Evolutionary conservation across 108 stramenopile species (phyloP).

Genomic region (Fragilaria radians): DNA sequence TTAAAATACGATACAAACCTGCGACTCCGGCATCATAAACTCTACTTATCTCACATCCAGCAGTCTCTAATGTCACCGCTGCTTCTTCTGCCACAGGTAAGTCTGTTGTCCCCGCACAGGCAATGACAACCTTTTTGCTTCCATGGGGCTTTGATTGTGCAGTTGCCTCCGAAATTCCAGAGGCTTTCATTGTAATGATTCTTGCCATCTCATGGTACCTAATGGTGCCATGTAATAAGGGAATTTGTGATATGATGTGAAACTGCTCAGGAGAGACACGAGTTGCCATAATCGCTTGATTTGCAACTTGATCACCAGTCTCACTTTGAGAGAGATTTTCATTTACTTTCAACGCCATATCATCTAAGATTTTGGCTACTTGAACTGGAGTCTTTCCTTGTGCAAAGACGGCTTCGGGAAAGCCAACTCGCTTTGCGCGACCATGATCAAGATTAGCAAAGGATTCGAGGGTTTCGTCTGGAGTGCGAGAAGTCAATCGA

Average conservation of each 20-base stretch:
- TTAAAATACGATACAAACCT: constrained; percentile 88
- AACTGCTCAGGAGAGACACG: constrained; percentile 35
- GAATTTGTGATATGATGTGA: constrained; percentile 23
- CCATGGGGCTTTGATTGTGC: not conserved
- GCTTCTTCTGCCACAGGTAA: constrained; percentile 90
- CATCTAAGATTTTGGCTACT: constrained; percentile 70
- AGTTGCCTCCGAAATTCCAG: constrained; percentile 1
- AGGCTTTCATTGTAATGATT: constrained; percentile 63
- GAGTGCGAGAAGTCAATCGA: not conserved
- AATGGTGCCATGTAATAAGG: constrained; percentile 50
- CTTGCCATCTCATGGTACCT: constrained; percentile 55
- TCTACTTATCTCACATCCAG: constrained; percentile 54
- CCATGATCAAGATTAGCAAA: constrained; percentile 83
- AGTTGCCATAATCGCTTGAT: constrained; percentile 68
- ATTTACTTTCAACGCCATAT: constrained; percentile 75
- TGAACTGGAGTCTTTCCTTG: constrained; percentile 73
- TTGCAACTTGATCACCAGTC: constrained; percentile 9
- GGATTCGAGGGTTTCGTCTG: constrained; percentile 44
- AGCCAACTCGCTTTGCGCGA: constrained; percentile 60
- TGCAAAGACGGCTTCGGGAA: constrained; percentile 84
- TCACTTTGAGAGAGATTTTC: constrained; percentile 17
- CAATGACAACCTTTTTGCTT: constrained; percentile 48
- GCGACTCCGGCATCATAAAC: constrained; percentile 95
- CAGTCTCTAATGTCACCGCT: constrained; percentile 61
- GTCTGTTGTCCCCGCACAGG: constrained; percentile 88